Percentiles rank a stretch among this genome's conserved stretches.
Evolutionary conservation across 2,329 filamentous ascomycete species (phyloP).

Genomic region (Aspergillus piperis): DNA sequence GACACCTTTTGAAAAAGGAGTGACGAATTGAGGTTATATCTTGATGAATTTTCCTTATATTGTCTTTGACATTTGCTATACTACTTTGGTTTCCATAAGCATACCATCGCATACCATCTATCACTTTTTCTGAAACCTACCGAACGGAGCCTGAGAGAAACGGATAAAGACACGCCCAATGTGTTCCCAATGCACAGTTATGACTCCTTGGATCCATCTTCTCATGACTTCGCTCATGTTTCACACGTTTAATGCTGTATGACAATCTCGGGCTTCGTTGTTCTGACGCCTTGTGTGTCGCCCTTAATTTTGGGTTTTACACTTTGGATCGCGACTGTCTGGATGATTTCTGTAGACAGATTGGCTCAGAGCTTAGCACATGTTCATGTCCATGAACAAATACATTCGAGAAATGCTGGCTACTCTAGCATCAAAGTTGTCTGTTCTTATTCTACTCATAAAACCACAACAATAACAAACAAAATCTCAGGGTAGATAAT

Average conservation of each 20-base stretch:
- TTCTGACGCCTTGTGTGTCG: not conserved
- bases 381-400: not conserved
- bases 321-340: not conserved
- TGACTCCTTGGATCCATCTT: not conserved
- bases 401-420: not conserved
- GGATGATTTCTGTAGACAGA: not conserved
- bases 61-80: constrained; percentile 22
- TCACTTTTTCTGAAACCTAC: constrained; percentile 18
- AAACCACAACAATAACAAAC: constrained; percentile 1
- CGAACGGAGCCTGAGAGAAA: not conserved
- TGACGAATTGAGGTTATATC: constrained; percentile 20
- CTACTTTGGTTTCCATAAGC: constrained; percentile 25
- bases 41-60: constrained; percentile 11
- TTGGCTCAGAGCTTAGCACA: not conserved
- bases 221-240: not conserved
- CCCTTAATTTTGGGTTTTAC: not conserved
- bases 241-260: not conserved
- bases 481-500: not conserved
- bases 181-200: not conserved
- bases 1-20: constrained; percentile 22
- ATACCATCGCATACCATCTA: constrained; percentile 22
- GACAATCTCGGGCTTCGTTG: not conserved
- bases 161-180: constrained; percentile 1
- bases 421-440: not conserved
- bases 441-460: constrained; percentile 15